phyloP scores from a whole-genome alignment of 495 filamentous ascomycete species.

The Letharia columbiana region DNA sequence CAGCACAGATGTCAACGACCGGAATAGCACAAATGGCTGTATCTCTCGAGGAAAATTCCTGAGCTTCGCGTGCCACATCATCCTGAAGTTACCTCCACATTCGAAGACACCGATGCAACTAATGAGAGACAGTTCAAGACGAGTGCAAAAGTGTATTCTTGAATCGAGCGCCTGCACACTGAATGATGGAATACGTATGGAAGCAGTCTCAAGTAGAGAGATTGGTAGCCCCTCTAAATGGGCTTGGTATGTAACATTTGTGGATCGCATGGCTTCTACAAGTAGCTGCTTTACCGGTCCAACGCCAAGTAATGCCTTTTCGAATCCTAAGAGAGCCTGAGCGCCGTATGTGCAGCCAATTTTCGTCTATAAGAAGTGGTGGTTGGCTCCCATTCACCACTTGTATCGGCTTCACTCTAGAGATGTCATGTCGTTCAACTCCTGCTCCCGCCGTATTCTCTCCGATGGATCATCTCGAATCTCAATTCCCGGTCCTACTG shows the following conservation, averaged over 20 bases:
- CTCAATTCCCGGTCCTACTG: conserved; percentile 61
- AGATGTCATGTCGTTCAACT: conserved; percentile 41
- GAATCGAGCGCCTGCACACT: background rate
- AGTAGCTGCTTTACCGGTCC: background rate
- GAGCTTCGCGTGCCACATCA: background rate
- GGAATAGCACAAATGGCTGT: background rate
- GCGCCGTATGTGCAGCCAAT: conserved; percentile 10
- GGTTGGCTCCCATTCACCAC: background rate
- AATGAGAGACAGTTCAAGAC: background rate
- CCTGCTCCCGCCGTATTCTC: conserved; percentile 37
- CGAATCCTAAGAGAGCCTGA: background rate
- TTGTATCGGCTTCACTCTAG: conserved; percentile 32
- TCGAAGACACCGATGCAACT: background rate
- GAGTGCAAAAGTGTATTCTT: background rate
- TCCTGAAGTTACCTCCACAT: background rate
- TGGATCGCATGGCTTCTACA: background rate
- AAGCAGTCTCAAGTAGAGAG: background rate
- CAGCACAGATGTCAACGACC: background rate
- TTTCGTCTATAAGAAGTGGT: conserved; percentile 1
- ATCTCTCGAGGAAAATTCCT: background rate
- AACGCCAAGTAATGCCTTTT: conserved; percentile 6
- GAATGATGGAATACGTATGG: background rate
- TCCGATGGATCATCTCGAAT: conserved; percentile 46
- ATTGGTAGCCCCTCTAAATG: background rate
- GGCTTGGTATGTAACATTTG: background rate